Evolutionary conservation across 2,329 filamentous ascomycete species (phyloP), one percentile per base, ranked within the genome.

Genomic region (Fusarium gaditjirri): DNA sequence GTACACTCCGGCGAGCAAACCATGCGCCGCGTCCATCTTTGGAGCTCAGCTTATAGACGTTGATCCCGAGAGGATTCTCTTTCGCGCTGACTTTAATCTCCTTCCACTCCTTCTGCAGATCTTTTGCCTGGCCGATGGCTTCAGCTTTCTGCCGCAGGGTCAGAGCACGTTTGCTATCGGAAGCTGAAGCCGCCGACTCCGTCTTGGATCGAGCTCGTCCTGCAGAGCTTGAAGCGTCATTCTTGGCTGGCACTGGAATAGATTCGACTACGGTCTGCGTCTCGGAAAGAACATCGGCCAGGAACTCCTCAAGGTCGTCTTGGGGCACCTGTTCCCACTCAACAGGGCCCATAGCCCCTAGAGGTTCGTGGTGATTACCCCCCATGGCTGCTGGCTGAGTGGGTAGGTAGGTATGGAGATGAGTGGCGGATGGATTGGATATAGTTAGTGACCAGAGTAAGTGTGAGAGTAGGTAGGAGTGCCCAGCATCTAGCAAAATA

Each of bases 1-100:
- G 94, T 25, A 97, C 86, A 78, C 94, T 97, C 53, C 92, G 86
- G 61, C 95, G 86, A 29, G 94, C 94, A 81, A 98, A 98, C 95
- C 95, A 98, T 12, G 93, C 87, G 5, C 95, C 95, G 72, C 91
- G 91, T 41, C 94, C 91, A 80, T 98, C 95, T 75, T 93, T 92
- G 5, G 92, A 89, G 0, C 87, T 84, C 66, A 96, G 86, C 80
- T 97, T 97, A 83, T 93, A 97, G 29, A 98, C 90, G 61, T 86
- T 87, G 69, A 98, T 91, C 1, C 87, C 90, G 13, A 94, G 84
- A 1, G 94, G 93, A 77, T 97, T 96, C 25, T 95, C 91, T 73
- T 87, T 90, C 6, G 88, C 81, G 44, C 87, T 89, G 61, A 94
- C 82, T 81, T 94, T 95, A 77, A 95, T 83, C 44, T 94, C 92